A percentile compares a stretch with the other conserved stretches of the same genome.
These are phyloP conservation scores for Lactuca sativa DNA, from an alignment of 129 eudicot genomes.

Conservation along the genomic window DNA sequence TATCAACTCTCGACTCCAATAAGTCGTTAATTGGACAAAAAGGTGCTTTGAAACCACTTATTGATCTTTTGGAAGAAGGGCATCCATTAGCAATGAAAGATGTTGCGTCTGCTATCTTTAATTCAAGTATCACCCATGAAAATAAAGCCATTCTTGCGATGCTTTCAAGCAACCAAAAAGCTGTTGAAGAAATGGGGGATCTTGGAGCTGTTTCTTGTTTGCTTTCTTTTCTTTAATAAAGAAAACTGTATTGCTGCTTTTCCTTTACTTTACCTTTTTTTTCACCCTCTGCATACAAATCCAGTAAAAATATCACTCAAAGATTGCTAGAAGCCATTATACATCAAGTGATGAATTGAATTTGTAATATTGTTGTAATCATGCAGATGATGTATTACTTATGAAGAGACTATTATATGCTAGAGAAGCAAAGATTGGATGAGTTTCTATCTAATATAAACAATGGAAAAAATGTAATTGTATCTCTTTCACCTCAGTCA, in stretches of 20 bases:
- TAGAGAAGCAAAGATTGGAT: conserved; percentile 93
- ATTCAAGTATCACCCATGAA: conserved; percentile 74
- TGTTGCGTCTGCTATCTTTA: conserved; percentile 89
- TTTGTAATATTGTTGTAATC: conserved; percentile 17
- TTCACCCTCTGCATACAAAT: conserved; percentile 37
- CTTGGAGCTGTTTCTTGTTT: conserved; percentile 73
- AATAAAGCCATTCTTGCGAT: conserved; percentile 89
- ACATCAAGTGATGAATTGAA: background rate
- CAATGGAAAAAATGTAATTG: conserved; percentile 68
- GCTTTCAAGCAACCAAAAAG: conserved; percentile 78
- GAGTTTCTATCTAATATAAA: conserved; percentile 78
- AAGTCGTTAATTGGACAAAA: conserved; percentile 75
- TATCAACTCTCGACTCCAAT: conserved; percentile 88
- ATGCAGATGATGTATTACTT: conserved; percentile 95
- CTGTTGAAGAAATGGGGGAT: conserved; percentile 83
- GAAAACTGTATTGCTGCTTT: conserved; percentile 83
- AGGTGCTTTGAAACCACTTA: conserved; percentile 73
- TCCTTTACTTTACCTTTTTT: too few species aligned
- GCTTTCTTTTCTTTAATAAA: conserved; percentile 64
- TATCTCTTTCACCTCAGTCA: conserved; percentile 93
- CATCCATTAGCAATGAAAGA: conserved; percentile 82
- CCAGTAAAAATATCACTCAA: conserved; percentile 94
- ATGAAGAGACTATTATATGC: conserved; percentile 93
- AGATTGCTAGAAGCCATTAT: conserved; percentile 24
- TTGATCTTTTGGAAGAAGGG: conserved; percentile 81